Base-by-base conservation (phyloP, 192 early-diverging fungal species). In the Dissophora globulifera region DNA sequence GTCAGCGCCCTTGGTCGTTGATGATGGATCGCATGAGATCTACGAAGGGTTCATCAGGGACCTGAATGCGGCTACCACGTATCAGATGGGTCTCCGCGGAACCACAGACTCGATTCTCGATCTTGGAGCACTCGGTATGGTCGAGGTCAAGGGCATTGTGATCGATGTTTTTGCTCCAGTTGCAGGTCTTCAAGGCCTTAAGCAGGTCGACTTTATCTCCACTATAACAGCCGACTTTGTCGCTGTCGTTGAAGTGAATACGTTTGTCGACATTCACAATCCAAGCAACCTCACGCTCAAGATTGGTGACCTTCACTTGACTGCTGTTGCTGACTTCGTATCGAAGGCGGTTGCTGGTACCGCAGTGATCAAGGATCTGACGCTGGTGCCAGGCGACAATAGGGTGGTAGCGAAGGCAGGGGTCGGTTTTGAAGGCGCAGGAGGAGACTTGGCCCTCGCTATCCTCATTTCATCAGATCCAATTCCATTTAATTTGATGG, bases 11-110 rank as follows among this genome's bases (percentile, higher is more conserved):
- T 52, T 87, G 46, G 49, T 55, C 11, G 78, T 83, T 41, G 59
- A 78, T 26, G 20, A 30, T 27, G 82, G 71, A 10, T 57, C 79
- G 32, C 65, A 85, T 27, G 17, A 33, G 8, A 62, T 46, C 20
- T 89, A 88, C 69, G 58, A 79, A 22, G 47, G 67, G 20, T 87
- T 86, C 47, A 79, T 72, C 30, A 64, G 59, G n/a, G 57, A 50
- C 46, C 60, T 89, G 25, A 84, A 82, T 22, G 31, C 67, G 7
- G 59, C 67, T 12, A n/a, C 47, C 8, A 47, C 35, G 7, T 81
- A 84, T 22, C 48, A 52, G 40, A 66, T 87, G 22, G 68, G 56
- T 15, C 74, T 87, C 40, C 53, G 60, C 46, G 86, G 86, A 30
- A 75, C 55, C n/a, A 81, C 83, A 12, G 67, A 61, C 50, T 81